Base-by-base conservation (phyloP, 2,329 filamentous ascomycete species). In the Calonectria montana region DNA sequence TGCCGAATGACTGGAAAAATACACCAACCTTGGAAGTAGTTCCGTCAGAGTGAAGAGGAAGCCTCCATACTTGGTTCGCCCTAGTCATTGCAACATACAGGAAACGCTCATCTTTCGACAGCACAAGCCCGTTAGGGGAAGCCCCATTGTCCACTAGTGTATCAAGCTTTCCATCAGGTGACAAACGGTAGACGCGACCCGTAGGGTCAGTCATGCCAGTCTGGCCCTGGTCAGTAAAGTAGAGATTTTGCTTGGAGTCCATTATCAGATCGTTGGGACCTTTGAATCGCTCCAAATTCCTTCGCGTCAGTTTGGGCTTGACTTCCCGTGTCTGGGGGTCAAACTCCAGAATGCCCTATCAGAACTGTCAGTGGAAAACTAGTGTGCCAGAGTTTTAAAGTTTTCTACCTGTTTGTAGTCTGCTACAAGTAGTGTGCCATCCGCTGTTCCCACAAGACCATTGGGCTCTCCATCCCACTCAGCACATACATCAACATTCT, bases 171-270 rank as follows among this genome's bases (percentile, higher is more conserved):
- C 83, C 83, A n/a, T 80, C 75, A 0, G 78, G 76, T 0, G 77
- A 78, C 0, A 84, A 65, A 1, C 84, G 80, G 67, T 85, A 86
- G 0, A 86, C 83, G 13, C 80, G 80, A 0, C 84, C 84, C 0
- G 83, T 84, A 8, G 75, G 84, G 29, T 86, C 85, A 1, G 82
- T 84, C 76, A 86, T 81, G 4, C 84, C 84, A 0, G 84, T 86
- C 59, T 86, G 84, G 0, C 85, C 84, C 74, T 86, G 85, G 48
- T 86, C 84, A 1, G 85, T 86, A 41, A 86, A 86, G 75, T 85
- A 86, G 4, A 86, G 71, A 31, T 83, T 82, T 4, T 78, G 76
- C 16, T 80, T 79, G 0, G 81, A 84, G 31, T 83, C 82, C 4
- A 85, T 61, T 18, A 85, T 81, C 1, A 86, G 74, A 65, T 86